Conservation (phyloP, 192 early-diverging fungal genomes). For the Backusella australiensis region DNA sequence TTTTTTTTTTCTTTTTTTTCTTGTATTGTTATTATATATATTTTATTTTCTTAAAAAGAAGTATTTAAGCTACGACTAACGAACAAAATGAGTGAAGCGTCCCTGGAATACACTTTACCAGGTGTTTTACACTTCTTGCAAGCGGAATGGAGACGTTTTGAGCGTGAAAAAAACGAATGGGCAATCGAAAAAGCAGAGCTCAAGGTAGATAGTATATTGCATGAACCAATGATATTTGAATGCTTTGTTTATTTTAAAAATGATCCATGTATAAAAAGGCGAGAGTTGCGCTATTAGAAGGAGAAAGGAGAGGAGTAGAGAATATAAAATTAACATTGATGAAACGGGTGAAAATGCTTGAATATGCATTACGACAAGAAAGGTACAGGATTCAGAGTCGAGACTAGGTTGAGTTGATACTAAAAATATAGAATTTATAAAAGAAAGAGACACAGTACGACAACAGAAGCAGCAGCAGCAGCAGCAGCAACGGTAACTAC, state of each 20-base stretch:
- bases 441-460: constrained; percentile 18
- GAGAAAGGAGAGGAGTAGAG: constrained; percentile 74
- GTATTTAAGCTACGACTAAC: constrained; percentile 3
- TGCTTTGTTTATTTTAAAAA: constrained; percentile 7
- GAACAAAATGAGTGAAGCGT: constrained; percentile 12
- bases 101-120: constrained; percentile 57
- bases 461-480: not conserved
- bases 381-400: constrained; percentile 44
- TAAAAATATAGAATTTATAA: not conserved
- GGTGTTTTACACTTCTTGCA: constrained; percentile 83
- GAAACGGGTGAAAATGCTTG: constrained; percentile 83
- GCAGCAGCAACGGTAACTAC: not conserved
- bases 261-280: constrained; percentile 46
- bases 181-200: constrained; percentile 76
- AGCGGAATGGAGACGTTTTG: constrained; percentile 77
- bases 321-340: constrained; percentile 71
- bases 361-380: constrained; percentile 74
- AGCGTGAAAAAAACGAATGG: constrained; percentile 86
- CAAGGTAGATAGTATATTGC: constrained; percentile 50
- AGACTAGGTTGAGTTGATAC: not conserved
- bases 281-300: constrained; percentile 72
- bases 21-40: not conserved
- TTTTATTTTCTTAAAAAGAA: not conserved
- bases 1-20: not conserved
- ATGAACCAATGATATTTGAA: not conserved